Evolutionary conservation across 345 rosid genomes (phyloP), one percentile per base, ranked within the genome.

Genomic region (Linum tenue): DNA sequence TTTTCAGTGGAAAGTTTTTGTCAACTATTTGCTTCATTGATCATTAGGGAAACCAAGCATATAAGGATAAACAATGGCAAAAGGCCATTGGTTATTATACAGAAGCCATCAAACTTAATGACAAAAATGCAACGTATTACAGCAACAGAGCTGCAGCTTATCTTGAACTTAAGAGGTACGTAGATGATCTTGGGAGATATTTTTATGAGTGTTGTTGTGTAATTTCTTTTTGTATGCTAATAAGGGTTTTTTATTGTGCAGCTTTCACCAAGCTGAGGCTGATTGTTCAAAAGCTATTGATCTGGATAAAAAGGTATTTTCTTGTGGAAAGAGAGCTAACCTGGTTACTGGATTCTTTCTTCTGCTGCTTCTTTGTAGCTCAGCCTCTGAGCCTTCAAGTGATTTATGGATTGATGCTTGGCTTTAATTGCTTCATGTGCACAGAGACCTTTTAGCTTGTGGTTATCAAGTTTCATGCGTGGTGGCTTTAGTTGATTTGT

Each of bases 201-300:
- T 50, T 16, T 58, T 48, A 64, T 55, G 64, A 58, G 55, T 63
- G 15, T 50, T 53, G 11, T 64, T 22, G 64, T 58, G 50, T 8
- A 56, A 64, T 64, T 73, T 11, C 17, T 60, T 38, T 63, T 15
- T 6, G 1, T 36, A 39, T 37, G 55, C 8, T 17, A 44, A 50
- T 61, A 64, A 69, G 31, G 56, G 37, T 55, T 55, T 58, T 15
- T 36, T 9, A 67, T 8, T 56, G 8, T 80, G 77, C 84, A 92
- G 98, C 79, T 92, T 86, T 69, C 85, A 82, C 74, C 79, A 88
- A 86, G 97, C 98, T 59, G 94, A 92, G 78, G 86, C 84, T 71
- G 98, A 92, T 72, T 87, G 97, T 79, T 80, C 71, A 5, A 76
- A 67, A 72, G 97, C 98, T 48, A 77, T 92, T 42, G 84, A 77